phyloP scores from a whole-genome alignment of 352 stramenopile species.

The Globisporangium paroecandrum region DNA sequence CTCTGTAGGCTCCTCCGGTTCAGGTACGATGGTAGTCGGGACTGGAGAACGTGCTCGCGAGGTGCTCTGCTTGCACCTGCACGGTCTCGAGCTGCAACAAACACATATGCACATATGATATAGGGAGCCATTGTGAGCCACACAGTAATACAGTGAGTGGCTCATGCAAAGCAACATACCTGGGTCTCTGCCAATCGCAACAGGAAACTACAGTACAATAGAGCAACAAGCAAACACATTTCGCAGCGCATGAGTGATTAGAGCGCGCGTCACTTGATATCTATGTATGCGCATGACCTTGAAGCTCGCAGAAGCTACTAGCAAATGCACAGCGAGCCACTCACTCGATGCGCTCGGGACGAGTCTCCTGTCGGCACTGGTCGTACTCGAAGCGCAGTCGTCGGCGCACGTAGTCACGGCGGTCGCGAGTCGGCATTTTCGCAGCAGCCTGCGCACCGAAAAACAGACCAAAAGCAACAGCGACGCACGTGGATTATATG shows the following conservation, averaged over 20 bases:
- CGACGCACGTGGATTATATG: background rate
- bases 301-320: background rate
- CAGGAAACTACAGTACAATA: slow-evolving; percentile 21
- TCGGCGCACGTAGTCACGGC: slow-evolving; percentile 59
- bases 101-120: background rate
- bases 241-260: background rate
- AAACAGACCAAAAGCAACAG: background rate
- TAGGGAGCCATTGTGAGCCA: background rate
- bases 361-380: slow-evolving; percentile 47
- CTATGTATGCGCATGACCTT: background rate
- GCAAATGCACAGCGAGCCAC: background rate
- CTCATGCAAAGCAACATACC: slow-evolving; percentile 14
- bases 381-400: slow-evolving; percentile 73
- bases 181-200: slow-evolving; percentile 67
- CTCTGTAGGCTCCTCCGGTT: slow-evolving; percentile 2
- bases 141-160: background rate
- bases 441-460: slow-evolving; percentile 36
- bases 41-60: slow-evolving; percentile 55
- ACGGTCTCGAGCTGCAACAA: slow-evolving; percentile 60
- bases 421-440: slow-evolving; percentile 66
- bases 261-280: too few species aligned
- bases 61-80: slow-evolving; percentile 62
- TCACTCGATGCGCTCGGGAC: slow-evolving; percentile 56
- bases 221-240: slow-evolving; percentile 2
- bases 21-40: slow-evolving; percentile 59